A percentile compares a stretch with the other conserved stretches of the same genome.
phyloP scores from a whole-genome alignment of 2,329 filamentous ascomycete genomes.

The Chrysosphaeria jannelii region DNA sequence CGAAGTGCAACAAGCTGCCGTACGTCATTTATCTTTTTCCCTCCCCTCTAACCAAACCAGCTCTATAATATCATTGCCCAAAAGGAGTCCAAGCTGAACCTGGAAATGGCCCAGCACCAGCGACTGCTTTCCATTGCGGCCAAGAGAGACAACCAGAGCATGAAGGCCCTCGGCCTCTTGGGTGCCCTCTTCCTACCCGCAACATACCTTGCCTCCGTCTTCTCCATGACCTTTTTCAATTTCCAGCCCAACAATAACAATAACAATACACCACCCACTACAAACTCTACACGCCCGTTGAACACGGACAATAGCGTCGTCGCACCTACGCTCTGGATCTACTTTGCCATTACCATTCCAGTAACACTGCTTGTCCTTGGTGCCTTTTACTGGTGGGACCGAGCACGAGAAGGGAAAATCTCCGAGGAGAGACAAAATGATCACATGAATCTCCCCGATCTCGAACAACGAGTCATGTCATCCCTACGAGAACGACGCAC shows the following conservation, averaged over 20 bases:
- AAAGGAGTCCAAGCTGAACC: constrained; percentile 30
- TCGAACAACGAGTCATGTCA: constrained; percentile 26
- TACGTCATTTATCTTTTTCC: constrained; percentile 9
- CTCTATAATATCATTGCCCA: constrained; percentile 36
- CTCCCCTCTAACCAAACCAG: constrained; percentile 8
- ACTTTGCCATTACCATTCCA: constrained; percentile 29
- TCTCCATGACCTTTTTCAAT: constrained; percentile 37
- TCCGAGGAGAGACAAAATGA: constrained; percentile 18
- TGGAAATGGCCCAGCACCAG: constrained; percentile 30
- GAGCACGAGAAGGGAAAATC: constrained; percentile 17
- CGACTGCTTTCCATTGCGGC: constrained; percentile 25
- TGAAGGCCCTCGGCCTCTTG: constrained; percentile 33
- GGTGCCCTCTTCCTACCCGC: constrained; percentile 32
- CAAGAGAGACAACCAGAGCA: constrained; percentile 29
- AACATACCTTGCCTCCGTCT: constrained; percentile 29
- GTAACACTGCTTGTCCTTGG: constrained; percentile 22
- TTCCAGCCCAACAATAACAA: constrained; percentile 15
- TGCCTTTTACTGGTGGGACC: constrained; percentile 23
- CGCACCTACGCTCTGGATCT: constrained; percentile 26
- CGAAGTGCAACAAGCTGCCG: constrained; percentile 28
- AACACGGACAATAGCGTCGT: constrained; percentile 11
- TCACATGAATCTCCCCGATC: constrained; percentile 21
- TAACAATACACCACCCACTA: constrained; percentile 1
- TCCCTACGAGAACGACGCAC: constrained; percentile 23
- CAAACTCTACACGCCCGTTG: background rate